Base-by-base conservation (phyloP, 208 protist genomes). In the Hexamita inflata region DNA sequence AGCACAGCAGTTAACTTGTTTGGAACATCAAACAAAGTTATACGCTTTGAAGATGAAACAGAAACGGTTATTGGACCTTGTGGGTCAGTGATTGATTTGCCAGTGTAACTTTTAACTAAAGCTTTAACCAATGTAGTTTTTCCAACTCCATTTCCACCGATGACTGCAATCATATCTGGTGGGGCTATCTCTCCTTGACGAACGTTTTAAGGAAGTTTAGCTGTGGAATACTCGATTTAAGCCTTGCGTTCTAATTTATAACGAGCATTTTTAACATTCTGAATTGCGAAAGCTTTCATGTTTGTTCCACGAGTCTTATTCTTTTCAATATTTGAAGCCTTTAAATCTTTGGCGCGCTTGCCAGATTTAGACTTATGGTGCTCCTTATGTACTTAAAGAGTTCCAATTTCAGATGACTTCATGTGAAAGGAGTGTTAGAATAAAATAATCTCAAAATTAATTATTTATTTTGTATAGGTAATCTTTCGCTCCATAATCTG, bases 21-120 rank as follows among this genome's bases (percentile, higher is more conserved):
- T 19, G 64, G 64, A 11, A 70, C 64, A 49, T 70, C 64, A 45
- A 49, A 70, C 4, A 70, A n/a, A 45, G 64, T 70, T 32, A 70
- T 40, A 32, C 64, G 2, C 38, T 70, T 70, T 49, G 64, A 45
- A 28, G 11, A 45, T 11, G 32, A 45, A 24, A 34, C 64, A n/a
- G 38, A n/a, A n/a, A 70, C 38, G 9, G 64, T 70, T 40, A 70
- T 45, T 24, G 64, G 64, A 35, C 64, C 64, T 9, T 15, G 4
- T 19, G 40, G 38, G 60, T n/a, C 34, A 32, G 64, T 49, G 24
- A 70, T 15, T 9, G 9, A 57, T 15, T 24, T 19, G 11, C 64
- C 64, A 24, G 28, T 38, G 7, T 15, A 29, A n/a, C 11, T 15
- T 34, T 49, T 70, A 24, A 70, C 35, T 24, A 70, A 34, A 19